Evolutionary conservation across 2,329 filamentous ascomycete species (phyloP), one percentile per base, ranked within the genome.

Genomic region (Aspergillus glaucus): DNA sequence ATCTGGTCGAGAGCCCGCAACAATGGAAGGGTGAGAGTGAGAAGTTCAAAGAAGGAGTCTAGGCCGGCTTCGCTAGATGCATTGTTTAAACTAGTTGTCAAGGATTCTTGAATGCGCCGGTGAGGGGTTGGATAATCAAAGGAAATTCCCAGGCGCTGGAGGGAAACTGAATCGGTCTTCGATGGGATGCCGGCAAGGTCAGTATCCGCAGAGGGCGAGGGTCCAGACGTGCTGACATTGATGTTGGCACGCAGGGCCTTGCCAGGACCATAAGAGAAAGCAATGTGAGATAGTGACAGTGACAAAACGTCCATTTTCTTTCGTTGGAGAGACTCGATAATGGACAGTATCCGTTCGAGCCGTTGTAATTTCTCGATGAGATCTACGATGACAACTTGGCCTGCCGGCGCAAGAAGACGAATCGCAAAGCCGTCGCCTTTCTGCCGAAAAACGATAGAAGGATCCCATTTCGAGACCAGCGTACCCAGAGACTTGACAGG

Each of bases 31-130:
- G 70, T 72, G 37, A 66, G 54, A 4, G 55, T 55, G 24, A 73
- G 61, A 24, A 68, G 50, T 21, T 61, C 59, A 22, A 68, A 51
- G 17, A 66, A 55, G 30, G 54, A 54, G 40, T 65, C 58, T 36
- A 71, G 50, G 8, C 64, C 61, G 3, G 59, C 48, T 41, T 64
- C 62, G 19, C 60, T 50, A 28, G 60, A 59, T 24, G 55, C 50
- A 21, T 59, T 55, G 44, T 72, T 73, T 42, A 72, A 53, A 42
- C 59, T 63, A 44, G 63, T 59, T 2, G 65, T 62, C 10, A 73
- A 57, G n/a, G 69, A 55, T 44, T 67, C 65, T 52, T 65, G 66
- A 43, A 73, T 68, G 24, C 69, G 67, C 40, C 68, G 65, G 55
- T 72, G 69, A 40, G 68, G 69, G 44, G 65, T 72, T 21, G 59